Evolutionary conservation across 768 basidiomycete genomes (phyloP).

Genomic region (Pulveroboletus sp.): DNA sequence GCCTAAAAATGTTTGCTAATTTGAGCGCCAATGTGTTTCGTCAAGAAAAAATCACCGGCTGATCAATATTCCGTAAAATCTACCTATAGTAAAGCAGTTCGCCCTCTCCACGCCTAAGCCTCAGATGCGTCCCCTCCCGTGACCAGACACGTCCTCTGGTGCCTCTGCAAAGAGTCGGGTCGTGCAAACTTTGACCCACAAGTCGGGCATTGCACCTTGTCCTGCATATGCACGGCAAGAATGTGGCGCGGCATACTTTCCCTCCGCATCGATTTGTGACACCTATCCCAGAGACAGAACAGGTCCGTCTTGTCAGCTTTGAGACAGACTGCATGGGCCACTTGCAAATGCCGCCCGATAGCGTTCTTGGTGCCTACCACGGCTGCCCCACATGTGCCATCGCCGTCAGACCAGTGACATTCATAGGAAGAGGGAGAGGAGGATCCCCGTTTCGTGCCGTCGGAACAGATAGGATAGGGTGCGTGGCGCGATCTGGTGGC

Average conservation of each 20-base stretch:
- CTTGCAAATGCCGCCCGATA: slow-evolving; percentile 12
- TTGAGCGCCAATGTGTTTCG: neutral
- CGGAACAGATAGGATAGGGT: slow-evolving; percentile 4
- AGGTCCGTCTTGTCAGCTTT: slow-evolving; percentile 6
- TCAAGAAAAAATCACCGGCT: neutral
- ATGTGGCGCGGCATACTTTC: slow-evolving; percentile 29
- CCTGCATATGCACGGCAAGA: slow-evolving; percentile 19
- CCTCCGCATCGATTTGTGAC: slow-evolving; percentile 18
- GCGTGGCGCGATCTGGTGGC: neutral
- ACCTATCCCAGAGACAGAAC: slow-evolving; percentile 17
- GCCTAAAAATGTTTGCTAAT: neutral
- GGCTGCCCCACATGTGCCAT: neutral
- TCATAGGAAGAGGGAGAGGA: neutral
- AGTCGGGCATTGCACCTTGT: slow-evolving; percentile 17
- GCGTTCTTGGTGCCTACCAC: slow-evolving; percentile 7
- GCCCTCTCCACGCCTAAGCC: neutral
- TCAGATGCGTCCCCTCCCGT: neutral
- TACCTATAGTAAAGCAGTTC: neutral
- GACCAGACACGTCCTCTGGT: slow-evolving; percentile 11
- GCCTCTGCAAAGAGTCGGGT: slow-evolving; percentile 24
- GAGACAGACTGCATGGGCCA: slow-evolving; percentile 4
- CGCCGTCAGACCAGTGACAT: slow-evolving; percentile 14
- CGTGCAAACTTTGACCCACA: slow-evolving; percentile 24
- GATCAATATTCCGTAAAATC: neutral
- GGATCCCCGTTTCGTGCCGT: neutral